Evolutionary conservation across 805 yeast species (phyloP), one percentile per base, ranked within the genome.

Genomic region (Kazachstania taianensis): DNA sequence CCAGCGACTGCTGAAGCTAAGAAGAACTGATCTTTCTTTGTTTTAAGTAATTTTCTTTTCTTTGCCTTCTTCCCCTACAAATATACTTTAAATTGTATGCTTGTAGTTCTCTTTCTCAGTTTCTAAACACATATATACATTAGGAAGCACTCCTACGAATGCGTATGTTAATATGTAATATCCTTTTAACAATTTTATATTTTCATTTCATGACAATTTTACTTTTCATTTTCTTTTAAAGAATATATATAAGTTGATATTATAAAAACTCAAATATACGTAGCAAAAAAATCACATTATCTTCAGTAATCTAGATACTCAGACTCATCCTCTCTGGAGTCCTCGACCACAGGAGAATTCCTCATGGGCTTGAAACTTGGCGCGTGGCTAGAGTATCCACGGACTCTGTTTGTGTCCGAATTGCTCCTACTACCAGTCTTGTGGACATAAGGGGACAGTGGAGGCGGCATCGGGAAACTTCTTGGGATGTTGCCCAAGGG

Each of bases 291-390:
- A 22, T 22, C 12, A 8, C 8, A 22, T 12, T 13, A 8, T 13
- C 15, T n/a, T 31, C 18, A 31, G 14, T 31, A 31, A 16, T 31
- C 33, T n/a, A 31, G 33, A 16, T 15, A n/a, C 24, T 31, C 33
- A 29, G 10, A n/a, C 10, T 29, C 32, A n/a, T 16, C 20, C 8
- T n/a, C 6, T 3, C 23, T 7, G 15, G 13, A 16, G 8, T 8
- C 5, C 12, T 7, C 20, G 15, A 14, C 17, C 8, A 20, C 26
- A n/a, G n/a, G n/a, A n/a, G 9, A 13, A 22, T 16, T 31, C 14
- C 16, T 16, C 26, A n/a, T 22, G 10, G 33, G 33, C 20, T 20
- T 31, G 19, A 31, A 31, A 20, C 18, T n/a, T 10, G 23, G 33
- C 10, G 25, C 12, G 8, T 22, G 16, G n/a, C n/a, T 14, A 14